Conservation (phyloP, 371 early-diverging fungal species). For the Mucor velutinosus region DNA sequence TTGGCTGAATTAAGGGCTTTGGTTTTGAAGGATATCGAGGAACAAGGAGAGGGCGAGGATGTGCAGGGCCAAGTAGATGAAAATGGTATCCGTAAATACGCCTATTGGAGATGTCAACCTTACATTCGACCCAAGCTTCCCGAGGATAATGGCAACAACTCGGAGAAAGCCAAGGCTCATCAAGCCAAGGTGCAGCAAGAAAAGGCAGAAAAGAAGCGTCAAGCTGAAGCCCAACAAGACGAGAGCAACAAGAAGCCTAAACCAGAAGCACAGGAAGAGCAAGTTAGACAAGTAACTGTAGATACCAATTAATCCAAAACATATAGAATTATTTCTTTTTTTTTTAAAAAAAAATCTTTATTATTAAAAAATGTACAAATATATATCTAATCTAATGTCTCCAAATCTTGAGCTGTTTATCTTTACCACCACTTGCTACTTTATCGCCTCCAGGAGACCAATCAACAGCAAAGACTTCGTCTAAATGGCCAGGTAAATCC, state of each 20-base stretch:
- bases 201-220: slow-evolving; percentile 14
- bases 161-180: slow-evolving; percentile 14
- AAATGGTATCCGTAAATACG: slow-evolving; percentile 67
- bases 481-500: slow-evolving; percentile 95
- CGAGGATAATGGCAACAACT: slow-evolving; percentile 22
- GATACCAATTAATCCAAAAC: slow-evolving; percentile 5
- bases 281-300: slow-evolving; percentile 2
- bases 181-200: slow-evolving; percentile 9
- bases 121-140: slow-evolving; percentile 67
- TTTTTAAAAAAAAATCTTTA: slow-evolving; percentile 5
- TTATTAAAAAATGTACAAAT: slow-evolving; percentile 15
- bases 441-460: slow-evolving; percentile 93
- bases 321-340: neutral
- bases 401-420: slow-evolving; percentile 84
- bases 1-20: slow-evolving; percentile 63
- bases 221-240: slow-evolving; percentile 12
- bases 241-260: slow-evolving; percentile 20
- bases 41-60: slow-evolving; percentile 32
- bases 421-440: slow-evolving; percentile 94
- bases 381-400: slow-evolving; percentile 42
- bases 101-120: slow-evolving; percentile 75
- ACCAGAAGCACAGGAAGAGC: slow-evolving; percentile 9
- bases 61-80: slow-evolving; percentile 51
- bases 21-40: slow-evolving; percentile 50
- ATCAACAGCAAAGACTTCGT: slow-evolving; percentile 94